Base-by-base conservation (phyloP, 1,284 basidiomycete genomes). In the Tilletia indica region DNA sequence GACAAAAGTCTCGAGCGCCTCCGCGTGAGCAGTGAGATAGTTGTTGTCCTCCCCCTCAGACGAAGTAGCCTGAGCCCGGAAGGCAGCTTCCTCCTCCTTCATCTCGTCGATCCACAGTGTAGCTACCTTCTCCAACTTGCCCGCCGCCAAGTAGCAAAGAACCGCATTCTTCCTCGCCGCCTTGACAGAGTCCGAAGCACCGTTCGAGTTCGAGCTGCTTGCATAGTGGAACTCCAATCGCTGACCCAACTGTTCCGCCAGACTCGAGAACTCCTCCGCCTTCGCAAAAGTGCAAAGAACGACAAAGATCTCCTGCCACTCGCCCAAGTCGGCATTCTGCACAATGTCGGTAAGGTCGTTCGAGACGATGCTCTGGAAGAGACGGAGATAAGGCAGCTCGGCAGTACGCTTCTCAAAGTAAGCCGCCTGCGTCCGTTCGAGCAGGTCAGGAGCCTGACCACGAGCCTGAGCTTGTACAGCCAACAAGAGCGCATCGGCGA, bases 221-320 rank as follows among this genome's bases (percentile, higher is more conserved):
- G 49, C 25, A 83, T 89, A 92, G 83, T 92, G 90, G 87, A 91
- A 92, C 82, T 98, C 95, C 66, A 98, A 88, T 21, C 96, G 88
- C 76, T 92, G 90, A 21, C 97, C 96, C 61, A 99, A 90, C 83
- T 96, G 93, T 84, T 98, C 96, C 1, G 92, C 91, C 6, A 99
- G 87, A 61, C 89, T 88, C 31, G 91, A 86, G 82, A 98, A 99
- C 79, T 97, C 94, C 49, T 93, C 91, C 69, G 89, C 87, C 74
- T 87, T 89, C 0, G 96, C 94, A 85, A 95, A 99, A 0, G 96
- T 98, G 87, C 95, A 98, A 16, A 98, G 85, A 2, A 99, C 93
- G 64, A 97, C 95, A 80, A 99, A 98, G 72, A 96, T 93, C 85
- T 98, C 96, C 76, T 92, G 90, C 97, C 96, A 99, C 84, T 99